A percentile compares a stretch with the other conserved stretches of the same genome.
These are phyloP conservation scores for Aeschynomene evenia DNA, from an alignment of 306 rosid genomes.

Conservation along the genomic window DNA sequence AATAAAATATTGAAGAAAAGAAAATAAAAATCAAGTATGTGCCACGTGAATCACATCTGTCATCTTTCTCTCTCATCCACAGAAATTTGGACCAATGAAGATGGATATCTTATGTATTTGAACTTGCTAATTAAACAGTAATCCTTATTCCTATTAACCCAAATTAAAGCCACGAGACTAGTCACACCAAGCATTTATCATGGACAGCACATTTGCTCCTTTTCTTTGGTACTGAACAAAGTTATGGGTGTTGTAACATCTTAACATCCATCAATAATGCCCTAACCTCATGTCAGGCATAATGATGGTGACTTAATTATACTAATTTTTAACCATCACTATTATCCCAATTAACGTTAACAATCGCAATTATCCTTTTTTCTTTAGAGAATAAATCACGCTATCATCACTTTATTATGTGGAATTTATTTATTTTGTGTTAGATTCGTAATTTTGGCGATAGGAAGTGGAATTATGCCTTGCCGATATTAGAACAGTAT, in stretches of 20 bases:
- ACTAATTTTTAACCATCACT: no score
- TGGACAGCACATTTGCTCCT: neutral
- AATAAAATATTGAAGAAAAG: no score
- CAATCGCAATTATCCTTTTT: neutral
- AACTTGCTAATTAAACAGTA: neutral
- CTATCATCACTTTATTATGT: no score
- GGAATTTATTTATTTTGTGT: no score
- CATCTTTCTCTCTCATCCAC: neutral
- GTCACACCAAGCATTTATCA: constrained; percentile 25
- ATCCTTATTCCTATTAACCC: no score
- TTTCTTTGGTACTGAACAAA: constrained; percentile 7
- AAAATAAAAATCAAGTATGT: no score
- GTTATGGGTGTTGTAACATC: constrained; percentile 10
- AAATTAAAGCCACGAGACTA: neutral
- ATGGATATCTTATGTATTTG: neutral
- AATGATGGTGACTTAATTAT: neutral
- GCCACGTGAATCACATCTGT: constrained; percentile 29
- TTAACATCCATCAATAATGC: constrained; percentile 11
- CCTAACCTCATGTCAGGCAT: neutral
- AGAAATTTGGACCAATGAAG: neutral
- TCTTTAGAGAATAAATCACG: no score
- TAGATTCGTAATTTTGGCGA: neutral
- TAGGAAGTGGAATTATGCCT: neutral
- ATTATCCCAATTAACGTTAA: neutral
- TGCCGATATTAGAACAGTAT: neutral